Evolutionary conservation across 2,329 filamentous ascomycete species (phyloP).

Genomic region (Aspergillus phoenicis): DNA sequence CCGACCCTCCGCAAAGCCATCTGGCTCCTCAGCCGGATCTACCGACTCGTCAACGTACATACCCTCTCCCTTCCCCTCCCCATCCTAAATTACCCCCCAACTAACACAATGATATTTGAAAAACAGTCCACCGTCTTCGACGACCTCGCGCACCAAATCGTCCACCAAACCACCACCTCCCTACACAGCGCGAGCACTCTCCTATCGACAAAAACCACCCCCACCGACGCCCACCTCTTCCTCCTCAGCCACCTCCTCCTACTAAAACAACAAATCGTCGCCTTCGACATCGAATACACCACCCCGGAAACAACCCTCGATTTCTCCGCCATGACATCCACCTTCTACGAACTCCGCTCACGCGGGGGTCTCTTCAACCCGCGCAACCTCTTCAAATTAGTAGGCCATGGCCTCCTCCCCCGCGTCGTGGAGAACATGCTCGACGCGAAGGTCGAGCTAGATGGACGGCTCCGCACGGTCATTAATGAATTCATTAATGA

Average conservation of each 20-base stretch:
- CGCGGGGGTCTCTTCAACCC: constrained; percentile 68
- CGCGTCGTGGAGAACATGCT: constrained; percentile 72
- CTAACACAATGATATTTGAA: constrained; percentile 16
- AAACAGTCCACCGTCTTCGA: constrained; percentile 67
- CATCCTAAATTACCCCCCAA: background rate
- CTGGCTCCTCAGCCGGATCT: constrained; percentile 69
- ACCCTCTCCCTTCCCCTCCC: background rate
- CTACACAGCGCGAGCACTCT: constrained; percentile 74
- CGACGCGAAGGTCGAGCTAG: constrained; percentile 69
- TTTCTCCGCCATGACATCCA: constrained; percentile 66
- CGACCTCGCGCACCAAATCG: constrained; percentile 76
- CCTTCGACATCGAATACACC: constrained; percentile 85
- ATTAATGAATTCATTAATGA: constrained; percentile 68
- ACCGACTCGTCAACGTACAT: constrained; percentile 66
- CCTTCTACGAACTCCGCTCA: constrained; percentile 68
- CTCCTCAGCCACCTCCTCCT: constrained; percentile 93
- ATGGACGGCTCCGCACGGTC: constrained; percentile 62
- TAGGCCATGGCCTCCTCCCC: constrained; percentile 61
- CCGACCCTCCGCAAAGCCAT: constrained; percentile 68
- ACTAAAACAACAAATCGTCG: constrained; percentile 92
- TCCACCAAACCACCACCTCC: constrained; percentile 84
- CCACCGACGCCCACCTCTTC: constrained; percentile 81
- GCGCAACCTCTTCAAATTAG: constrained; percentile 61
- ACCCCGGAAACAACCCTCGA: constrained; percentile 67
- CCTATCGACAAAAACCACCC: constrained; percentile 65